phyloP scores from a whole-genome alignment of 2,329 filamentous ascomycete genomes.

The Ophiocordyceps australis region DNA sequence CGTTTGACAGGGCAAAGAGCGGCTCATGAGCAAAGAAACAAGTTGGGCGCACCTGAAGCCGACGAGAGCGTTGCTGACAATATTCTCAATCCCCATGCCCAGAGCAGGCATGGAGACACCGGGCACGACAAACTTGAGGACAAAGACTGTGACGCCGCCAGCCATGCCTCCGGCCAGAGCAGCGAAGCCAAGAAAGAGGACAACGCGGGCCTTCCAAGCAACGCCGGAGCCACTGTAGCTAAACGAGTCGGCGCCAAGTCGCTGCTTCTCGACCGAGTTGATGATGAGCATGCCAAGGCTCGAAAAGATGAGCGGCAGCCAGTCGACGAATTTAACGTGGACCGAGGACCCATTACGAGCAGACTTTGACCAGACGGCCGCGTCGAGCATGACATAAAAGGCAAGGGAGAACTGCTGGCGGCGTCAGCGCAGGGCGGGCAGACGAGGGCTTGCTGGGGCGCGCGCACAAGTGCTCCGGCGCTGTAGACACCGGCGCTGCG shows the following conservation, averaged over 20 bases:
- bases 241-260: constrained; percentile 44
- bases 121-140: constrained; percentile 44
- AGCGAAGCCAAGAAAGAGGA: constrained; percentile 49
- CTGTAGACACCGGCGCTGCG: constrained; percentile 45
- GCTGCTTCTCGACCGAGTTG: constrained; percentile 50
- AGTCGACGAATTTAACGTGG: constrained; percentile 51
- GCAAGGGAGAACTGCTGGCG: constrained; percentile 41
- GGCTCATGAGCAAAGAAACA: background rate
- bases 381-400: constrained; percentile 51
- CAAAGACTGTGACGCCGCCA: constrained; percentile 48
- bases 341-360: constrained; percentile 36
- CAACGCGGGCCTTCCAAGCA: constrained; percentile 50
- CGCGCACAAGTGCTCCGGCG: constrained; percentile 41
- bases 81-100: constrained; percentile 46
- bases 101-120: constrained; percentile 39
- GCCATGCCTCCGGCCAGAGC: constrained; percentile 49
- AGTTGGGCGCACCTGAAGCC: constrained; percentile 40
- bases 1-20: background rate
- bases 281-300: constrained; percentile 53
- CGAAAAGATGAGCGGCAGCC: constrained; percentile 50
- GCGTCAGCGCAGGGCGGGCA: too few species aligned
- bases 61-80: constrained; percentile 46
- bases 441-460: background rate
- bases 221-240: constrained; percentile 44
- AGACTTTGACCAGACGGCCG: constrained; percentile 48